Evolutionary conservation across 257 asterid species (phyloP).

Genomic region (Linaria vulgaris): DNA sequence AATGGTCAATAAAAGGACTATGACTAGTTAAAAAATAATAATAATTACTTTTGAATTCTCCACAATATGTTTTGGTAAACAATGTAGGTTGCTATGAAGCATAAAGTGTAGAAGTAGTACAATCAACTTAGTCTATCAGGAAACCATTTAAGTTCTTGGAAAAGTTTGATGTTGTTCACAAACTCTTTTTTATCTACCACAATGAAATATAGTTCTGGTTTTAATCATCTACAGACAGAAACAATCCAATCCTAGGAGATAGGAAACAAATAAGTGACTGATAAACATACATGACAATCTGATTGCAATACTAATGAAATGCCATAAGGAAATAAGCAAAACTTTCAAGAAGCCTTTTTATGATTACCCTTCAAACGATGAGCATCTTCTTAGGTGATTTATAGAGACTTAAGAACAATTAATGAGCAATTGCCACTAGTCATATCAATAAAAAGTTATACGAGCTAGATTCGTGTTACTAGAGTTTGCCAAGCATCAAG

Average conservation of each 20-base stretch:
- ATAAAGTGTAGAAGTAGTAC: too few species aligned
- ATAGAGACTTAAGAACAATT: neutral
- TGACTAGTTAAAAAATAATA: too few species aligned
- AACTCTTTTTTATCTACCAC: neutral
- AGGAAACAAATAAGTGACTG: neutral
- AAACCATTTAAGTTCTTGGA: slow-evolving; percentile 4
- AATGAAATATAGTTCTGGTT: neutral
- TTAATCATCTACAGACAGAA: slow-evolving; percentile 1
- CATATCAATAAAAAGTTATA: slow-evolving; percentile 9
- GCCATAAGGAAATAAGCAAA: neutral
- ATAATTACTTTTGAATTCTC: too few species aligned
- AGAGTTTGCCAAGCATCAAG: slow-evolving; percentile 1
- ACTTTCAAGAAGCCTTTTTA: neutral
- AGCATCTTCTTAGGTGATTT: neutral
- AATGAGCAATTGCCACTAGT: neutral
- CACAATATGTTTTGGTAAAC: too few species aligned
- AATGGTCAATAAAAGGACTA: neutral
- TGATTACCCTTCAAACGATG: neutral
- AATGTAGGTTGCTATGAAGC: too few species aligned
- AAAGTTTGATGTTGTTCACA: neutral
- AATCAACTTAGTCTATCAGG: neutral
- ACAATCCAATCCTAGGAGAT: neutral
- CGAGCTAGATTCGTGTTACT: neutral
- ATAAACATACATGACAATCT: too few species aligned
- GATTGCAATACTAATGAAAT: too few species aligned